Conservation (phyloP, 164 flowering plant species). For the Cinnamomum micranthum region DNA sequence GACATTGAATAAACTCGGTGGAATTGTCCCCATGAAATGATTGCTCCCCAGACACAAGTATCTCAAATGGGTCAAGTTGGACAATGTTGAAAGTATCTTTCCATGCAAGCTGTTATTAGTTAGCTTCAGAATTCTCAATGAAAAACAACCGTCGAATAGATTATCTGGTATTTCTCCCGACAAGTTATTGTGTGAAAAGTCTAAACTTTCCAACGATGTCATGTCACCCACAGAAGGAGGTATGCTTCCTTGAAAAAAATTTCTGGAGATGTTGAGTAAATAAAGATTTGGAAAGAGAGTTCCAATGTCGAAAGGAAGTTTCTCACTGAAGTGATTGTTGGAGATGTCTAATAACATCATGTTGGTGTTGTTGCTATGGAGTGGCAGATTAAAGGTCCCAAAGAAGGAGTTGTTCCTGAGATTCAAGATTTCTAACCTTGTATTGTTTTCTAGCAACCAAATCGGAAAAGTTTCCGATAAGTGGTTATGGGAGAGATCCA, state of each 20-base stretch:
- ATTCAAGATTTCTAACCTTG: neutral
- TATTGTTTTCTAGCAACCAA: conserved; percentile 14
- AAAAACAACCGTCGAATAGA: conserved; percentile 1
- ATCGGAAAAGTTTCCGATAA: conserved; percentile 1
- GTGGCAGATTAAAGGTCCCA: conserved; percentile 3
- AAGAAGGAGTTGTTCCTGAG: conserved; percentile 6
- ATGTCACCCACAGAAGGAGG: conserved; percentile 20
- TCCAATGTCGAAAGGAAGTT: neutral
- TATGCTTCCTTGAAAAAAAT: conserved; percentile 8
- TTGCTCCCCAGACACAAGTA: neutral
- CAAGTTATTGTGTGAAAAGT: conserved; percentile 23
- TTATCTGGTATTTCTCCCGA: conserved; percentile 16
- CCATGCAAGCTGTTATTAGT: conserved; percentile 16
- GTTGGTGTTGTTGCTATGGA: neutral
- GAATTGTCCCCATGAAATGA: conserved; percentile 2
- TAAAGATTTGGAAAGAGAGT: conserved; percentile 3
- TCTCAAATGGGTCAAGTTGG: neutral
- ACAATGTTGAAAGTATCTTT: neutral
- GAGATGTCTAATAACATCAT: neutral
- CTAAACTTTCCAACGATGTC: conserved; percentile 4
- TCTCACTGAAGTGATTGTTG: conserved; percentile 3
- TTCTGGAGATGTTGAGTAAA: conserved; percentile 5
- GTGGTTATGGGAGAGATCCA: conserved; percentile 13
- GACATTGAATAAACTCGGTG: neutral
- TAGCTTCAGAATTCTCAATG: conserved; percentile 1